Evolutionary conservation across 2,329 filamentous ascomycete species (phyloP).

Genomic region (Monosporascus ibericus): DNA sequence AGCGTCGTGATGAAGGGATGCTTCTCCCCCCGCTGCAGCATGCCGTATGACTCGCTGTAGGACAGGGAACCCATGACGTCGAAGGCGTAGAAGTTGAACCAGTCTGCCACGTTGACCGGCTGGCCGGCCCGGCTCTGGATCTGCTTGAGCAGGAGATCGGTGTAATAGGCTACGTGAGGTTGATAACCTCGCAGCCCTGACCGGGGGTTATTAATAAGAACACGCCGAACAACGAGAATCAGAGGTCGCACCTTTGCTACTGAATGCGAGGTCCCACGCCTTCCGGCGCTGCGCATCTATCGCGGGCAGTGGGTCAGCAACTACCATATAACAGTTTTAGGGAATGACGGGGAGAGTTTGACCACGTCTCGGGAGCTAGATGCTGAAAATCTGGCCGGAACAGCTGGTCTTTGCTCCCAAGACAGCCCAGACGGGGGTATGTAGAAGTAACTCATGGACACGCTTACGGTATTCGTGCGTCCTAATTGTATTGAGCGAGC

Average conservation of each 20-base stretch:
- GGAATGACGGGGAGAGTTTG: no score
- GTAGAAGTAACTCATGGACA: no score
- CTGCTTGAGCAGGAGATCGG: conserved; percentile 15
- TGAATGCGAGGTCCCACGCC: conserved; percentile 28
- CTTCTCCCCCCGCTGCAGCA: conserved; percentile 23
- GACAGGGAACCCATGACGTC: conserved; percentile 37
- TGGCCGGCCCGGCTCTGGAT: conserved; percentile 15
- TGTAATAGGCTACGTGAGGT: conserved; percentile 18
- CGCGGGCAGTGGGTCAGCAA: background rate
- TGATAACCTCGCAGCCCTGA: conserved; percentile 17
- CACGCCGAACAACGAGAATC: background rate
- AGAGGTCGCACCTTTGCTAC: conserved; percentile 18
- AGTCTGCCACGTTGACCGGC: conserved; percentile 22
- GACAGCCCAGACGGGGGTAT: no score
- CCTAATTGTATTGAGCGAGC: no score
- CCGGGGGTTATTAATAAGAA: background rate
- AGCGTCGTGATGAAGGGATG: conserved; percentile 20
- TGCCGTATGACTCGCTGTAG: conserved; percentile 30
- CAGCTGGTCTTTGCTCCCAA: no score
- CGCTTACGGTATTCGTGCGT: no score
- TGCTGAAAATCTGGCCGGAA: no score
- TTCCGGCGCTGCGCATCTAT: conserved; percentile 21
- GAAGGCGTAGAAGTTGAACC: conserved; percentile 31
- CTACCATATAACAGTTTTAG: no score
- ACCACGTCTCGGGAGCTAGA: no score